Evolutionary conservation across 192 early-diverging fungal species (phyloP), one percentile per base, ranked within the genome.

Genomic region (Coemansia sp.): DNA sequence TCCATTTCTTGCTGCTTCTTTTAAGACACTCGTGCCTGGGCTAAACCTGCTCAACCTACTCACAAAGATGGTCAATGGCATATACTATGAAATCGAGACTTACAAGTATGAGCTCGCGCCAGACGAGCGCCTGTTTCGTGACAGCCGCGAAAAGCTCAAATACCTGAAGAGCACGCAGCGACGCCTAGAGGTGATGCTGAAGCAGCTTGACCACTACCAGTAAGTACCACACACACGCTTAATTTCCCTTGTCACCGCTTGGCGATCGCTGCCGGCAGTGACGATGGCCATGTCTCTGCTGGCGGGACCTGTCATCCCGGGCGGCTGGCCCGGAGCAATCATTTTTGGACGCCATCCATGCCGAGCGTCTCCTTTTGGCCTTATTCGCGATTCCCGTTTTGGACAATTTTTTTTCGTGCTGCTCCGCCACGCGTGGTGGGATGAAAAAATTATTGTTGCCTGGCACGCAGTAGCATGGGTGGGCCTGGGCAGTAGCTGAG

Each of bases 31-130:
- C 16, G 12, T 27, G 22, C 50, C 7, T 29, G 10, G 10, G 22
- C 33, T 62, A 49, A 49, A n/a, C 47, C 44, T 61, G 57, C 44
- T 34, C n/a, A 16, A 62, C 39, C 46, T 39, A 24, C 40, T 31
- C 38, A 34, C 36, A 22, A 66, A 58, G 33, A 83, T 83, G 81
- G 73, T 73, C 44, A 83, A 83, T 58, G 81, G 73, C 31, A 83
- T 83, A 76, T 83, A 69, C 55, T 73, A 68, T 43, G 73, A 78
- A 8, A 50, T 73, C 31, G 70, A 78, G 70, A 0, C 62, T 40
- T 73, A 73, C 64, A 65, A 57, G n/a, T 38, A 43, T 6, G 49
- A 70, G 70, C 66, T 24, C 31, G 29, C 73, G 0, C 64, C 62
- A 8, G 76, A 79, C 20, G 76, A 79, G 53, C 31, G 44, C 50